Evolutionary conservation across 192 early-diverging fungal genomes (phyloP), one percentile per base, ranked within the genome.

Genomic region (Mortierella alpina): DNA sequence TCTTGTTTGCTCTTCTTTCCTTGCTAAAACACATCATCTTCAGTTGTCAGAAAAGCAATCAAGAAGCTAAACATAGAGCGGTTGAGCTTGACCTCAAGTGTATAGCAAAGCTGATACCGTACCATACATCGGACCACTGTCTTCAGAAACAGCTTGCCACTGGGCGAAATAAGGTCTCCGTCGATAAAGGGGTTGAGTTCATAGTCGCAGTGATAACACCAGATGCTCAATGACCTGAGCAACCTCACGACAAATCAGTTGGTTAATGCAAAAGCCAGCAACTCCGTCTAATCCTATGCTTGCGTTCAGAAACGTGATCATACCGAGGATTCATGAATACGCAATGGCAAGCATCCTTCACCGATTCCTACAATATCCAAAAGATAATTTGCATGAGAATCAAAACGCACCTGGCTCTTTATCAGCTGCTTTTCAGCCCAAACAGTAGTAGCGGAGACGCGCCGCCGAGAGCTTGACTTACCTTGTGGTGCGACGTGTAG

Each of bases 321-420:
- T 66, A 72, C 76, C 65, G 74, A 52, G 83, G 83, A 44, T 84
- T 84, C 52, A 82, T 64, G 40, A 70, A 84, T 44, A 84, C 66
- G 22, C 77, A 81, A 62, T 84, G 83, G 48, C 73, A 82, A 12
- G 77, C 58, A 56, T 84, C 73, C n/a, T 71, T 72, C 46, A 74
- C 72, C n/a, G 79, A 63, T 14, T 82, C 71, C 79, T 82, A 61
- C 31, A 31, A 31, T 1, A 3, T 31, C 1, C 31, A 31, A 31
- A 5, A n/a, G 10, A 49, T 54, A 11, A 56, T 47, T 20, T 47
- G 11, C 18, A 17, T n/a, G 22, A 20, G 47, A 41, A 9, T 7
- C 5, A 68, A 45, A 50, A 50, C 40, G 39, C 22, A 63, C 0
- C 31, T 31, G 31, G 1, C 3, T 31, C 31, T 44, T 55, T 59